Conservation (phyloP, 768 basidiomycete species). For the Macrolepiota dolichaula region DNA sequence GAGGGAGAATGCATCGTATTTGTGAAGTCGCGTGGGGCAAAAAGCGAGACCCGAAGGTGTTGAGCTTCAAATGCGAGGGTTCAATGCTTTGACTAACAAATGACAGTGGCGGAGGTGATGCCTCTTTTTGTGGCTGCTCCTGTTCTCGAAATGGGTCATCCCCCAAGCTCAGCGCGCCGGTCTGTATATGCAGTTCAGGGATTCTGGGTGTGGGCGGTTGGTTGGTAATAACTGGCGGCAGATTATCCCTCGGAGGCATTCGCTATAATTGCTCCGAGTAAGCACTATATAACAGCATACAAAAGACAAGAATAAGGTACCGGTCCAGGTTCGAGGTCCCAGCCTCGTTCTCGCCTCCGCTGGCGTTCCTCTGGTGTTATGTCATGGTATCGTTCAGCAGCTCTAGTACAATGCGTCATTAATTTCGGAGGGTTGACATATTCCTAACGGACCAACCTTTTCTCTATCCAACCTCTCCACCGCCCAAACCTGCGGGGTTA, state of each 20-base stretch:
- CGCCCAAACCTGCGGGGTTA: slow-evolving; percentile 62
- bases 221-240: slow-evolving; percentile 17
- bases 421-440: not conserved
- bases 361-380: slow-evolving; percentile 54
- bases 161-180: slow-evolving; percentile 32
- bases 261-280: not conserved
- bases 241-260: not conserved
- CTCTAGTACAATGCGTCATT: slow-evolving; percentile 39
- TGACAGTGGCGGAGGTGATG: slow-evolving; percentile 36
- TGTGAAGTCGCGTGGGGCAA: slow-evolving; percentile 74
- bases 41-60: slow-evolving; percentile 83
- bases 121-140: slow-evolving; percentile 22
- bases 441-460: slow-evolving; percentile 47
- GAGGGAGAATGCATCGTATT: slow-evolving; percentile 72
- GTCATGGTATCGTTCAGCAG: slow-evolving; percentile 78
- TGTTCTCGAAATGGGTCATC: slow-evolving; percentile 23
- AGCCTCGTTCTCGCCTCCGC: slow-evolving; percentile 63
- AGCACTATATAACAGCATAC: not conserved
- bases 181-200: slow-evolving; percentile 41
- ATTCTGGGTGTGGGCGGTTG: slow-evolving; percentile 18
- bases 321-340: slow-evolving; percentile 46
- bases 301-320: not conserved
- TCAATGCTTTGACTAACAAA: slow-evolving; percentile 46
- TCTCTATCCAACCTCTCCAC: slow-evolving; percentile 88
- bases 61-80: slow-evolving; percentile 65